Conservation (phyloP, 306 rosid genomes). For the Cercis canadensis region DNA sequence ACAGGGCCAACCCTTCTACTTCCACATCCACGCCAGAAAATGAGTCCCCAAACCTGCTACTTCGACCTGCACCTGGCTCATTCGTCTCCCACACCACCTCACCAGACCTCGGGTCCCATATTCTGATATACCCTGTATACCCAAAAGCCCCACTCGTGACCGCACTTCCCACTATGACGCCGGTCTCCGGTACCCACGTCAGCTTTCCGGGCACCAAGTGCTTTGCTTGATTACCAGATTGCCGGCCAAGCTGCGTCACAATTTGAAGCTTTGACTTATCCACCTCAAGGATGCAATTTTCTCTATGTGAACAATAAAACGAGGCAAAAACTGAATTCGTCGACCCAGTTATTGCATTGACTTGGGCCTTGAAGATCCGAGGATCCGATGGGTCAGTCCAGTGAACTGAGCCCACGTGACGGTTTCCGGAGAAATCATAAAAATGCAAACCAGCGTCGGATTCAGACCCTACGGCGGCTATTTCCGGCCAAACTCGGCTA, state of each 20-base stretch:
- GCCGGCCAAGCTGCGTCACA: slow-evolving; percentile 62
- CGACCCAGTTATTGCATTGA: slow-evolving; percentile 64
- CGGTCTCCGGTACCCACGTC: slow-evolving; percentile 64
- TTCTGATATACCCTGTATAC: slow-evolving; percentile 70
- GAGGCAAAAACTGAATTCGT: slow-evolving; percentile 59
- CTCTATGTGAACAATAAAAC: slow-evolving; percentile 70
- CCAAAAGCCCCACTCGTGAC: slow-evolving; percentile 75
- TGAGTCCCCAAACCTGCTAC: slow-evolving; percentile 81
- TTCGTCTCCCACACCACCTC: slow-evolving; percentile 80
- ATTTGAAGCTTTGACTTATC: slow-evolving; percentile 68
- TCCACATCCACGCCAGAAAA: slow-evolving; percentile 75
- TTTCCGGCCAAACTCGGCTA: slow-evolving; percentile 70
- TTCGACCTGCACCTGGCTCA: slow-evolving; percentile 89
- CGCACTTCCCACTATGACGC: slow-evolving; percentile 63
- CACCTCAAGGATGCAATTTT: slow-evolving; percentile 70
- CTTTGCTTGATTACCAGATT: slow-evolving; percentile 73
- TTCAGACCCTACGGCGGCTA: slow-evolving; percentile 71
- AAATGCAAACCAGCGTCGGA: slow-evolving; percentile 74
- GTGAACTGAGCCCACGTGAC: slow-evolving; percentile 66
- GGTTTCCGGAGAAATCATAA: slow-evolving; percentile 70
- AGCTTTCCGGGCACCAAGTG: slow-evolving; percentile 64
- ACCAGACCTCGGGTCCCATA: slow-evolving; percentile 81
- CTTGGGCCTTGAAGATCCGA: slow-evolving; percentile 82
- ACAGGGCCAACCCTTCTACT: slow-evolving; percentile 57
- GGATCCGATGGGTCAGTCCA: slow-evolving; percentile 85